phyloP scores from a whole-genome alignment of 2,329 filamentous ascomycete species.

The Exophiala bonariae region DNA sequence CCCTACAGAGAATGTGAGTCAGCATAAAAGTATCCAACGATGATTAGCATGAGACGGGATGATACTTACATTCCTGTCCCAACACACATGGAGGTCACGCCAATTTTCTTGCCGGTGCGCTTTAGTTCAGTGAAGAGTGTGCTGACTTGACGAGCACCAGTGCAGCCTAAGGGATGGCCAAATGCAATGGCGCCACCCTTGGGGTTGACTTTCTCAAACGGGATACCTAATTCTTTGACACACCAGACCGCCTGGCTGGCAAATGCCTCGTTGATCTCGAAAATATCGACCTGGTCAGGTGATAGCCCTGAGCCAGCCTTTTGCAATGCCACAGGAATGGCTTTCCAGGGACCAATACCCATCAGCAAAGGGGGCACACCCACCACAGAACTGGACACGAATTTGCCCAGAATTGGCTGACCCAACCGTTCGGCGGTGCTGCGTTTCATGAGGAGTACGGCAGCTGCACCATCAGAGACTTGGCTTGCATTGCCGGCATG shows the following conservation, averaged over 20 bases:
- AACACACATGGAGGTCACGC: conserved; percentile 93
- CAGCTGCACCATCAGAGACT: conserved; percentile 92
- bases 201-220: conserved; percentile 87
- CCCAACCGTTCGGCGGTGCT: conserved; percentile 84
- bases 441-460: conserved; percentile 93
- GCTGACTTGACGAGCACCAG: conserved; percentile 88
- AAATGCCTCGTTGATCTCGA: conserved; percentile 99
- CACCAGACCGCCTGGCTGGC: conserved; percentile 94
- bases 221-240: conserved; percentile 80
- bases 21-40: not conserved
- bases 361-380: conserved; percentile 92
- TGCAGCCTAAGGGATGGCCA: conserved; percentile 88
- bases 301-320: conserved; percentile 71
- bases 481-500: conserved; percentile 96
- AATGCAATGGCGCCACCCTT: conserved; percentile 97
- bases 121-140: conserved; percentile 88
- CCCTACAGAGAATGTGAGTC: conserved; percentile 36
- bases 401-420: conserved; percentile 90
- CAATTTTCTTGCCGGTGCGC: conserved; percentile 79
- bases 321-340: conserved; percentile 86
- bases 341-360: conserved; percentile 93
- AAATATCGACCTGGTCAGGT: conserved; percentile 93
- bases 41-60: not conserved
- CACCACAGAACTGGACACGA: conserved; percentile 78
- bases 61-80: conserved; percentile 76